phyloP scores from a whole-genome alignment of 805 yeast species.

The Candida pseudofarinosa region DNA sequence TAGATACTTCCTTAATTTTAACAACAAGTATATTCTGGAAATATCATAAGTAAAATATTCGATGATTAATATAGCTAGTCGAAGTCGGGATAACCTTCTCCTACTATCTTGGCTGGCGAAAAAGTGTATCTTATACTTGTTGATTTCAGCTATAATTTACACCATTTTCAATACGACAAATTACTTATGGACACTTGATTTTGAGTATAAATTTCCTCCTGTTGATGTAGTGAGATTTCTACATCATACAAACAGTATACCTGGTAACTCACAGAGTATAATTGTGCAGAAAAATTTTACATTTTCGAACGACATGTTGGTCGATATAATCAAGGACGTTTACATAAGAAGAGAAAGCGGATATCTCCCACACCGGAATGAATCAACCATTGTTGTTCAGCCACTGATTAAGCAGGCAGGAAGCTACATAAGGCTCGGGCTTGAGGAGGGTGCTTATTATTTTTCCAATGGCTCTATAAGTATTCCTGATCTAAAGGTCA shows the following conservation, averaged over 20 bases:
- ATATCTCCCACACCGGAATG: conserved; percentile 11
- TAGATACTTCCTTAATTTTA: too few species aligned
- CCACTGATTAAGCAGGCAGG: conserved; percentile 14
- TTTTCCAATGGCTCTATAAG: conserved; percentile 1
- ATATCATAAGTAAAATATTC: too few species aligned
- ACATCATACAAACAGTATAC: background rate
- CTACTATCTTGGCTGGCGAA: background rate
- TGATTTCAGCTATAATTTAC: background rate
- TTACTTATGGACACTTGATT: conserved; percentile 3
- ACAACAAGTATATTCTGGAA: too few species aligned
- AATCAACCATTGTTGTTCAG: conserved; percentile 14
- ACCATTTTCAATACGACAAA: conserved; percentile 4
- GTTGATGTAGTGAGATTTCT: conserved; percentile 12
- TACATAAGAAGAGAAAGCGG: conserved; percentile 17
- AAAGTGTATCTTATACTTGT: background rate
- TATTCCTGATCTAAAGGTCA: conserved; percentile 1
- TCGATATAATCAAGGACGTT: conserved; percentile 10
- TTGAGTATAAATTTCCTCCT: conserved; percentile 10
- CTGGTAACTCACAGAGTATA: conserved; percentile 1
- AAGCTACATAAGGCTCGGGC: conserved; percentile 2
- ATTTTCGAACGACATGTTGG: conserved; percentile 4
- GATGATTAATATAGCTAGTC: background rate
- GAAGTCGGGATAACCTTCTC: background rate
- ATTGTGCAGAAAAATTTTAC: background rate
- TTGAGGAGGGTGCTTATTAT: conserved; percentile 10